These are phyloP conservation scores for Aureobasidium pullulans DNA, from an alignment of 2,329 filamentous ascomycete species.

Conservation along the genomic window DNA sequence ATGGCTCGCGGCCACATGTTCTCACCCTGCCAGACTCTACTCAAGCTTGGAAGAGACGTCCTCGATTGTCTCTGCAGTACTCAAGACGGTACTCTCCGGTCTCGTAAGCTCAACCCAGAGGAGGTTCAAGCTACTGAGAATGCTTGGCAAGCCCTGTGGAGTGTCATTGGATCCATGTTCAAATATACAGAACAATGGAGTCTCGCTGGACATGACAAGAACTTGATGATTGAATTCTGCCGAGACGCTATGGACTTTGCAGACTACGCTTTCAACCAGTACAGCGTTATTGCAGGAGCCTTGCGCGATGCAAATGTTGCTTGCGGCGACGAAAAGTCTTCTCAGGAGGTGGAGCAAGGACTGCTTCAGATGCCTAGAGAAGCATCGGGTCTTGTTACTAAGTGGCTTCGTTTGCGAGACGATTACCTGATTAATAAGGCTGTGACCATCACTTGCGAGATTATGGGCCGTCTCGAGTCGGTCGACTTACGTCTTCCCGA, in stretches of 20 bases:
- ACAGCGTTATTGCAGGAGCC: slow-evolving; percentile 72
- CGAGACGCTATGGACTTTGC: slow-evolving; percentile 93
- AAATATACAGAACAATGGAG: slow-evolving; percentile 80
- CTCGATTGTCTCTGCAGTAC: slow-evolving; percentile 57
- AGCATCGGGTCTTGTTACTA: slow-evolving; percentile 63
- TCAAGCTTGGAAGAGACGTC: slow-evolving; percentile 55
- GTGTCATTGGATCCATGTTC: slow-evolving; percentile 72
- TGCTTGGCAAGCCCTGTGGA: slow-evolving; percentile 85
- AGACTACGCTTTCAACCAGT: slow-evolving; percentile 75
- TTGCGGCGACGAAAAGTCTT: slow-evolving; percentile 24
- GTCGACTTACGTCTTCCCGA: slow-evolving; percentile 64
- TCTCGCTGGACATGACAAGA: slow-evolving; percentile 59
- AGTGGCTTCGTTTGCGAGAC: slow-evolving; percentile 87
- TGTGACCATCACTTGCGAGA: slow-evolving; percentile 74
- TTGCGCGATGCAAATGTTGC: slow-evolving; percentile 42
- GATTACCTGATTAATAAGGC: slow-evolving; percentile 75
- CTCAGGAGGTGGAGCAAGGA: slow-evolving; percentile 36
- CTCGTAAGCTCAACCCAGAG: slow-evolving; percentile 45
- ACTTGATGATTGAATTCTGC: slow-evolving; percentile 83
- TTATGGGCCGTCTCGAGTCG: slow-evolving; percentile 73
- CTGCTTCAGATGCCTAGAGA: slow-evolving; percentile 58
- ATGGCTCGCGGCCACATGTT: slow-evolving; percentile 53
- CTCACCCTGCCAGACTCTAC: slow-evolving; percentile 51
- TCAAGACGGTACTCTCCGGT: slow-evolving; percentile 56
- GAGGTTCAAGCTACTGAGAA: slow-evolving; percentile 61